Evolutionary conservation across 2,329 filamentous ascomycete genomes (phyloP), one percentile per base, ranked within the genome.

Genomic region (Colletotrichum kahawae): DNA sequence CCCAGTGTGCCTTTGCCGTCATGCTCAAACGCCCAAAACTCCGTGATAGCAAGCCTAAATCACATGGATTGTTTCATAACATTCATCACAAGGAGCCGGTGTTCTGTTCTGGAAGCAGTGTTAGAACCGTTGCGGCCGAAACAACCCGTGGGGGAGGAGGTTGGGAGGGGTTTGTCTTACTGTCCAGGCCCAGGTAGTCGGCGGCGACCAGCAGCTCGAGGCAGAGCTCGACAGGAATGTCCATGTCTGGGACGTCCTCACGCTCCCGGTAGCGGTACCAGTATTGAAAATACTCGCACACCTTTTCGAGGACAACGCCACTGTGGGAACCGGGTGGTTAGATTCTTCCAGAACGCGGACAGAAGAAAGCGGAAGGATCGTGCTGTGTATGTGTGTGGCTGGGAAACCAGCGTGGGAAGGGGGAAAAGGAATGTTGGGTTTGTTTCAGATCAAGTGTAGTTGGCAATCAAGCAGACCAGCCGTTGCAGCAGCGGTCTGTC

Each of bases 231-330:
- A 94, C 91, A 14, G 94, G 94, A 74, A 96, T 93, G 18, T 95
- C 93, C 92, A 95, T 93, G 80, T 96, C 94, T 6, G 93, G 92
- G 24, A 95, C 93, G 79, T 95, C 92, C 78, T 93, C 92, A 78
- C 88, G 88, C 78, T 95, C 90, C 67, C 90, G 89, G 84, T 95
- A 90, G 80, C 92, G 93, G 84, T 95, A 93, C 87, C 94, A 94
- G 86, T 95, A 96, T 82, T 95, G 94, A 77, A 95, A 93, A 84
- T 96, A 96, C 84, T 96, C 93, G 83, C 93, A 94, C 36, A 96
- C 92, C 82, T 95, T 95, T 82, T 96, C 94, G 4, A 96, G 90
- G 7, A 95, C 90, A 68, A 93, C 87, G 77, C 92, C 93, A 84
- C 93, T 95, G 21, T 57, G 48, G 82, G 29, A 73, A 77, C 81